These are phyloP conservation scores for Penstemon eatonii DNA, from an alignment of 257 asterid genomes.

Conservation along the genomic window DNA sequence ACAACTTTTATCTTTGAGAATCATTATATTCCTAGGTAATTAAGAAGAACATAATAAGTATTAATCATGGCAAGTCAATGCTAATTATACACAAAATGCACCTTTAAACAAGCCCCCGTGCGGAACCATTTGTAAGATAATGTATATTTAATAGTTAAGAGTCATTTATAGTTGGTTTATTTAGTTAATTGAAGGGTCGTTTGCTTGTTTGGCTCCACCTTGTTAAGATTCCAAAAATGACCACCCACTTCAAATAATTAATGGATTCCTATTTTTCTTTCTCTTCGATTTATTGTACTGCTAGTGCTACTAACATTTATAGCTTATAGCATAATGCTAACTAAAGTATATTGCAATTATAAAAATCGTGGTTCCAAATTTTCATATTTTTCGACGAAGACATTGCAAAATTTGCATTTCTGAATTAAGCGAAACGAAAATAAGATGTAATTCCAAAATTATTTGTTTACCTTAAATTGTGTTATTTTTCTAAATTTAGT, in stretches of 20 bases:
- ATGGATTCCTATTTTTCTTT: too few species aligned
- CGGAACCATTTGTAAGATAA: slow-evolving; percentile 13
- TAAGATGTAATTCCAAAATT: too few species aligned
- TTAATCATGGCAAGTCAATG: background rate
- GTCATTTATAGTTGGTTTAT: background rate
- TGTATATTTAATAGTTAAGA: background rate
- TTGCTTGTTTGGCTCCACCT: slow-evolving; percentile 13
- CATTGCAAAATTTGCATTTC: too few species aligned
- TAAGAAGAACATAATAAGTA: background rate
- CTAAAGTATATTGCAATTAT: too few species aligned
- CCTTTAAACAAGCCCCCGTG: slow-evolving; percentile 10
- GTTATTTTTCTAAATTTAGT: too few species aligned
- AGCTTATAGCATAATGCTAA: too few species aligned
- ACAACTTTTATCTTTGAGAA: background rate
- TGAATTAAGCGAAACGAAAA: too few species aligned
- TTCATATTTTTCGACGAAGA: too few species aligned
- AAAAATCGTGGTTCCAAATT: too few species aligned
- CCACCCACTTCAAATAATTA: background rate
- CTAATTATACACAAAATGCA: background rate
- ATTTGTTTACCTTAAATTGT: too few species aligned
- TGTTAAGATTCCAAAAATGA: background rate
- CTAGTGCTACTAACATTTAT: too few species aligned
- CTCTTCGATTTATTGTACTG: too few species aligned
- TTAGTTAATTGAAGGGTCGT: slow-evolving; percentile 11
- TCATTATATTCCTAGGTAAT: background rate